Conservation (phyloP, 108 stramenopile species). For the Cyclostephanos tholiformis region DNA sequence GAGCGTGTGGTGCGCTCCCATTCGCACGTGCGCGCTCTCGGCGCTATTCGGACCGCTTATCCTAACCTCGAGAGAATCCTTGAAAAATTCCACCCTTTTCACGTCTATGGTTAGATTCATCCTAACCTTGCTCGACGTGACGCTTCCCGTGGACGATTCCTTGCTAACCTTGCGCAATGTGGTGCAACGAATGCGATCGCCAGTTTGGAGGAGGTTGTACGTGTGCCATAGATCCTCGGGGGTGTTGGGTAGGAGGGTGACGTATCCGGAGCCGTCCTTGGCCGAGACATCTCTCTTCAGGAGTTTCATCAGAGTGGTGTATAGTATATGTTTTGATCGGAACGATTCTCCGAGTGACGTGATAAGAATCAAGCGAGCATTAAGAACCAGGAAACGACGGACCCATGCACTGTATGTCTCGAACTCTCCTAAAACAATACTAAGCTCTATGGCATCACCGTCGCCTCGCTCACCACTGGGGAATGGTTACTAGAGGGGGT, state of each 20-base stretch:
- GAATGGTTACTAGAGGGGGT: no score
- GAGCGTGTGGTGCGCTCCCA: conserved; percentile 95
- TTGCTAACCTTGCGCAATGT: conserved; percentile 96
- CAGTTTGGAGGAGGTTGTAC: conserved; percentile 90
- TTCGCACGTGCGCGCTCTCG: conserved; percentile 85
- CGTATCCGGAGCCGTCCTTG: conserved; percentile 88
- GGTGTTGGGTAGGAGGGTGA: conserved; percentile 89
- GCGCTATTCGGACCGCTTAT: conserved; percentile 78
- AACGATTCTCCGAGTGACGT: neutral
- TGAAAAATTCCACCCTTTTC: conserved; percentile 92
- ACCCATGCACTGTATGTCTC: no score
- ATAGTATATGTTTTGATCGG: conserved; percentile 45
- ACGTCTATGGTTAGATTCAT: conserved; percentile 92
- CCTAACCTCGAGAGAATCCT: conserved; percentile 83
- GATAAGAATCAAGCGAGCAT: no score
- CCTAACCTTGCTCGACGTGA: conserved; percentile 83
- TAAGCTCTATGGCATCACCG: no score
- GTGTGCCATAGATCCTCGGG: conserved; percentile 97
- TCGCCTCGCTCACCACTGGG: no score
- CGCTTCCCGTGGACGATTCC: conserved; percentile 88
- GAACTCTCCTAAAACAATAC: no score
- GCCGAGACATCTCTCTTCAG: conserved; percentile 75
- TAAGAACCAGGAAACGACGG: no score
- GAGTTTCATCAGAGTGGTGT: conserved; percentile 87
- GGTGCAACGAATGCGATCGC: conserved; percentile 88